phyloP scores from a whole-genome alignment of 2,329 filamentous ascomycete genomes.

The Penicillium sclerotigenum region DNA sequence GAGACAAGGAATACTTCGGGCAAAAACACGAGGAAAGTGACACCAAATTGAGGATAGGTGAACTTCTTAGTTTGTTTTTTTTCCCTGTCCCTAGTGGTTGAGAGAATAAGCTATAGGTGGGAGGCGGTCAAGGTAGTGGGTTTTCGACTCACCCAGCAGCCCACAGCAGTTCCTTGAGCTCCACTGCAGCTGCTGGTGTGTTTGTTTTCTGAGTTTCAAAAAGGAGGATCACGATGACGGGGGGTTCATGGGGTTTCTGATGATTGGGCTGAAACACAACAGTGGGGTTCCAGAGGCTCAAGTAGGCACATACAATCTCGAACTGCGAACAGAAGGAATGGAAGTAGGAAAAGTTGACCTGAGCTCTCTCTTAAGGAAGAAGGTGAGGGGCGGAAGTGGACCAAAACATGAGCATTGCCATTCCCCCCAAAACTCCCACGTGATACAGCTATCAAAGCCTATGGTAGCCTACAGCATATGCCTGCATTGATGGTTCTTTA shows the following conservation, averaged over 20 bases:
- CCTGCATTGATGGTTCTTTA: slow-evolving; percentile 3
- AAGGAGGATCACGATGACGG: slow-evolving; percentile 9
- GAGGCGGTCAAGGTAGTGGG: slow-evolving; percentile 26
- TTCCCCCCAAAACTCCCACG: slow-evolving; percentile 18
- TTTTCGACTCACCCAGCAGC: slow-evolving; percentile 23
- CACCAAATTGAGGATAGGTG: slow-evolving; percentile 5
- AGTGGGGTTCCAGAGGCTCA: background rate
- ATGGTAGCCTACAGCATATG: background rate
- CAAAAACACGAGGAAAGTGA: slow-evolving; percentile 2
- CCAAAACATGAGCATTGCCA: slow-evolving; percentile 19
- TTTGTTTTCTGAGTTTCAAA: slow-evolving; percentile 14
- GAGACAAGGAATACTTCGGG: slow-evolving; percentile 3
- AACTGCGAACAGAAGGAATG: background rate
- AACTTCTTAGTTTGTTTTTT: slow-evolving; percentile 17
- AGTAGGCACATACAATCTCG: background rate
- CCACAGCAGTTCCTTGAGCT: slow-evolving; percentile 19
- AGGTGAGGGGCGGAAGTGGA: slow-evolving; percentile 22
- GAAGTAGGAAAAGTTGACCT: background rate
- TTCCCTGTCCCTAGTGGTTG: slow-evolving; percentile 6
- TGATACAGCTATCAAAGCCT: slow-evolving; percentile 17
- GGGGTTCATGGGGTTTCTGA: background rate
- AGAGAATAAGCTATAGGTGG: slow-evolving; percentile 15
- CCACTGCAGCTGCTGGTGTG: slow-evolving; percentile 25
- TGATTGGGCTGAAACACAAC: background rate
- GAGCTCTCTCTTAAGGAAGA: slow-evolving; percentile 12